Evolutionary conservation across 2,329 filamentous ascomycete genomes (phyloP), one percentile per base, ranked within the genome.

Genomic region (Didymella exigua): DNA sequence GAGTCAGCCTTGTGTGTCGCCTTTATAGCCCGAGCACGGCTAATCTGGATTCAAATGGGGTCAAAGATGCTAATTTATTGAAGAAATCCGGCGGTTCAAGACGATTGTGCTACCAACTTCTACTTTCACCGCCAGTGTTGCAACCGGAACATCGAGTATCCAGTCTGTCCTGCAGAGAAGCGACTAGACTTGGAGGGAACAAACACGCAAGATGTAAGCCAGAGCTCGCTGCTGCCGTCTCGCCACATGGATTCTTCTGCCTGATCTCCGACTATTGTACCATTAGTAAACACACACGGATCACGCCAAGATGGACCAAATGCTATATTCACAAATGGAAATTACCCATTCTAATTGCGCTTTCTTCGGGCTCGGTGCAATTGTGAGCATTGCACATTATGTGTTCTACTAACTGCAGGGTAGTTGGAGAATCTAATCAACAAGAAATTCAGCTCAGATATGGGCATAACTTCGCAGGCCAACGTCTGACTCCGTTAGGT

Each of bases 401-500:
- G 36, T 62, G 11, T 60, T 56, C 40, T 60, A 62, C 36, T 5
- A 38, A 34, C 21, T 49, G 52, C 5, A 43, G 34, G 16, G 41
- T 62, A 30, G 60, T 62, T 0, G 60, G 60, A 19, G 41, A 56
- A 37, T 47, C 57, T 11, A 33, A 40, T 9, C 27, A 33, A 30
- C 60, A 62, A 19, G 57, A 60, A 44, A 54, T 56, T 18, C 60
- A 60, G 14, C 49, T 58, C 21, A 54, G 60, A 51, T 46, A 56
- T 13, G 23, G n/a, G 3, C n/a, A 18, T 9, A 5, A 30, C 5
- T 13, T 10, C 2, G 14, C 10, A 30, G 14, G 14, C 16, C 4
- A 23, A 3, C 9, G 4, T 13, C 19, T 33, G 18, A 34, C 19
- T 8, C 5, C 13, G 33, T 4, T 19, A 62, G 57, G 34, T 58